Evolutionary conservation across 2,329 filamentous ascomycete genomes (phyloP).

Genomic region (Fusarium sp.): DNA sequence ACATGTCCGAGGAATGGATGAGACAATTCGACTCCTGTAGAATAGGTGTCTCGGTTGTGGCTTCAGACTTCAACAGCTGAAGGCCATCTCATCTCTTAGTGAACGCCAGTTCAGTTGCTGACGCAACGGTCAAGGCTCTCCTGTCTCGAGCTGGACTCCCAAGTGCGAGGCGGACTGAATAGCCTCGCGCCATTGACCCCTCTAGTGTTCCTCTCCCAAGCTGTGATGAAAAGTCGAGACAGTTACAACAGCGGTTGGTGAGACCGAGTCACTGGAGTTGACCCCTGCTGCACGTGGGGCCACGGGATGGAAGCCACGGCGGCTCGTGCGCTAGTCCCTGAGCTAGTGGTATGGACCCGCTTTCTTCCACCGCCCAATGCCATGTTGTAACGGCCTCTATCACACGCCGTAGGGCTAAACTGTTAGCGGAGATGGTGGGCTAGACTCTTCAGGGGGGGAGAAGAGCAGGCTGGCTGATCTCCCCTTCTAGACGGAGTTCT

Average conservation of each 20-base stretch:
- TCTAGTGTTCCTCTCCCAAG: not conserved
- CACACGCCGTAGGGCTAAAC: conserved; percentile 24
- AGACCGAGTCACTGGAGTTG: not conserved
- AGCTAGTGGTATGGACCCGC: conserved; percentile 22
- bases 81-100: not conserved
- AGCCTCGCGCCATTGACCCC: not conserved
- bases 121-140: not conserved
- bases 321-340: conserved; percentile 12
- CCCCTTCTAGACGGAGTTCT: conserved; percentile 7
- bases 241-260: not conserved
- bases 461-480: conserved; percentile 14
- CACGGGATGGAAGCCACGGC: not conserved
- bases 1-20: not conserved
- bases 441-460: not conserved
- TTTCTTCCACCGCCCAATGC: conserved; percentile 15
- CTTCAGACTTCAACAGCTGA: not conserved
- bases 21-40: not conserved
- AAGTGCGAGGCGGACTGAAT: not conserved
- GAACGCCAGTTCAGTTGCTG: not conserved
- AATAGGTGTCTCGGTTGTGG: not conserved
- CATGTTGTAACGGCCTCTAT: conserved; percentile 5
- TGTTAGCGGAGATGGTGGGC: conserved; percentile 6
- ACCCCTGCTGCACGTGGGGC: conserved; percentile 28
- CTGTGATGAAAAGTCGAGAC: conserved; percentile 3
- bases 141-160: not conserved